A percentile compares a stretch with the other conserved stretches of the same genome.
Evolutionary conservation across 1,284 basidiomycete genomes (phyloP).

Genomic region (Ustilago sp.): DNA sequence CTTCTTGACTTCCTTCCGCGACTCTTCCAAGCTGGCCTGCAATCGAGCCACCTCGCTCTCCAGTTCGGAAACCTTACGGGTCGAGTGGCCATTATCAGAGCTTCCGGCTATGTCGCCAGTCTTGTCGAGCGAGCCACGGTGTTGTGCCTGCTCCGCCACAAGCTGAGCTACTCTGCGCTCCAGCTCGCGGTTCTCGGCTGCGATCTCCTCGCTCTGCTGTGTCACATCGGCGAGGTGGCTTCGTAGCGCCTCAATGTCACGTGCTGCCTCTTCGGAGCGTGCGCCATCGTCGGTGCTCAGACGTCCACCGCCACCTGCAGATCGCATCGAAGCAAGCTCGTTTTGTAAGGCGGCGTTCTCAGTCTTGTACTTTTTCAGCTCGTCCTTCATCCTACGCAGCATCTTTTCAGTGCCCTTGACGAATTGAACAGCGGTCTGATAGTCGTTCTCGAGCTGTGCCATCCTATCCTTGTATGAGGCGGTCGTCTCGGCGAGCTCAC

Average conservation of each 20-base stretch:
- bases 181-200: slow-evolving; percentile 63
- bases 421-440: slow-evolving; percentile 85
- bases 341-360: slow-evolving; percentile 66
- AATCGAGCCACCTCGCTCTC: slow-evolving; percentile 52
- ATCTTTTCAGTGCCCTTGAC: slow-evolving; percentile 96
- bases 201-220: slow-evolving; percentile 60
- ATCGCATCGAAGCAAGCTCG: slow-evolving; percentile 37
- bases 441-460: slow-evolving; percentile 88
- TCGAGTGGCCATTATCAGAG: slow-evolving; percentile 19
- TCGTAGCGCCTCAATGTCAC: slow-evolving; percentile 61
- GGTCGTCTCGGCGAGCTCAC: slow-evolving; percentile 64
- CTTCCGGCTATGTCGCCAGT: slow-evolving; percentile 22
- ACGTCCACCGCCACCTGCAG: slow-evolving; percentile 21
- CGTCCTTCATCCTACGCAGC: slow-evolving; percentile 90
- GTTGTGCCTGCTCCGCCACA: slow-evolving; percentile 57
- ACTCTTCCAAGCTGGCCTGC: slow-evolving; percentile 42
- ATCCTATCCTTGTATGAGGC: slow-evolving; percentile 67
- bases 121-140: slow-evolving; percentile 44
- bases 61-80: slow-evolving; percentile 49
- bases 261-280: slow-evolving; percentile 53
- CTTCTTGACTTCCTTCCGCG: slow-evolving; percentile 51
- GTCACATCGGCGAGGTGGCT: slow-evolving; percentile 57
- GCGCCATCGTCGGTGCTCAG: slow-evolving; percentile 42
- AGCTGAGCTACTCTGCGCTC: slow-evolving; percentile 54
- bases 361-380: slow-evolving; percentile 67